Evolutionary conservation across 495 filamentous ascomycete species (phyloP).

Genomic region (Hyaloscypha bicolor): DNA sequence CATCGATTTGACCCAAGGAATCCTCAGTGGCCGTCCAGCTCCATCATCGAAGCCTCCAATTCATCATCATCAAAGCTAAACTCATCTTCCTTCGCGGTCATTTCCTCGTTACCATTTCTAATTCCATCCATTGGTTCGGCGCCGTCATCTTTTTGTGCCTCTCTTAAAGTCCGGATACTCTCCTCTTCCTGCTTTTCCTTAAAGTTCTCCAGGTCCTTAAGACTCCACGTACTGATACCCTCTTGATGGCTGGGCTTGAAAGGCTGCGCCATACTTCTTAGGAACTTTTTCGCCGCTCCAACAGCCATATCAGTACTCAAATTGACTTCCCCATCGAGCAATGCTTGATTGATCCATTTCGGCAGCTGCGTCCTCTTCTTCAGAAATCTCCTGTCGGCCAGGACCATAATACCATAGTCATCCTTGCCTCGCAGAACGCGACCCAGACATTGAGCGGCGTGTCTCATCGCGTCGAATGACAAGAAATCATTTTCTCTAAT

Average conservation of each 20-base stretch:
- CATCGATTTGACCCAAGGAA: background rate
- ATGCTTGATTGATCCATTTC: conserved; percentile 93
- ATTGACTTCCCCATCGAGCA: conserved; percentile 81
- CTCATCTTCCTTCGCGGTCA: conserved; percentile 18
- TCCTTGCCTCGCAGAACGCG: conserved; percentile 96
- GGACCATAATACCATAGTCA: conserved; percentile 98
- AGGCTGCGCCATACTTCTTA: conserved; percentile 87
- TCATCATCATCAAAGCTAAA: conserved; percentile 34
- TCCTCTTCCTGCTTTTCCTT: conserved; percentile 77
- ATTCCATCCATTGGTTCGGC: conserved; percentile 23
- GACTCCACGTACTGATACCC: conserved; percentile 88
- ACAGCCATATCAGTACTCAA: conserved; percentile 95
- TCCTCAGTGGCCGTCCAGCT: conserved; percentile 20
- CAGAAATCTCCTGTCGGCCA: conserved; percentile 89
- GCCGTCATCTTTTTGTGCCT: conserved; percentile 25
- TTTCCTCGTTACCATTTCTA: conserved; percentile 62
- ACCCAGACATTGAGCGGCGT: conserved; percentile 95
- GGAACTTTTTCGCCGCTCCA: conserved; percentile 83
- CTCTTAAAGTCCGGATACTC: conserved; percentile 44
- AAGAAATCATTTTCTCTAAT: conserved; percentile 98
- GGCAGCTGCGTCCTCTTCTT: conserved; percentile 89
- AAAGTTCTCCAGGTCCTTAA: conserved; percentile 73
- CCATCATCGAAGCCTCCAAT: conserved; percentile 31
- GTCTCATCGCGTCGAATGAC: conserved; percentile 98
- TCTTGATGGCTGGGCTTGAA: conserved; percentile 83